Conservation (phyloP, 2,329 filamentous ascomycete species). For the Ophiostoma novo-ulmi region DNA sequence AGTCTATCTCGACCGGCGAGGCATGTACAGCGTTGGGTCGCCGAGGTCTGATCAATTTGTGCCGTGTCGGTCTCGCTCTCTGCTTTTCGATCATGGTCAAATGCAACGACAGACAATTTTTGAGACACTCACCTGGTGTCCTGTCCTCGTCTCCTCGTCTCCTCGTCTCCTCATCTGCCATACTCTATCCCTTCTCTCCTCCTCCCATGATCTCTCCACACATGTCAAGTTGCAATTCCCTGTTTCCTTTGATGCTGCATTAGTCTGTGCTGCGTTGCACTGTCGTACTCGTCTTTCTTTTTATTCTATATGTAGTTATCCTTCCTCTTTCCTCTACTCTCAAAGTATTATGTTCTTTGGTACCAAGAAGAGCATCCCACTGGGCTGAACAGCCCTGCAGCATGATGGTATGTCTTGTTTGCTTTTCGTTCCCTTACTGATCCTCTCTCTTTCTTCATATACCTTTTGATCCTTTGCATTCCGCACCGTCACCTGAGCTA, state of each 20-base stretch:
- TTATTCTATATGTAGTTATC: not conserved
- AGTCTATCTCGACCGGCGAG: not conserved
- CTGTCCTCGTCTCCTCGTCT: not conserved
- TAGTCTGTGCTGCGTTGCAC: constrained; percentile 5
- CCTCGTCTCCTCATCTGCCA: not conserved
- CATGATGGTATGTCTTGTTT: not conserved
- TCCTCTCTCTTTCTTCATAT: not conserved
- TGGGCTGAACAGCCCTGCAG: constrained; percentile 11
- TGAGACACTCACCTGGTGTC: not conserved
- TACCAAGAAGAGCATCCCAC: not conserved
- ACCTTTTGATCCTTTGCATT: not conserved
- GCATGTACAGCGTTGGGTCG: not conserved
- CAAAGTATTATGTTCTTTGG: not conserved
- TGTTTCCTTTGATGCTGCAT: constrained; percentile 5
- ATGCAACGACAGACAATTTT: not conserved
- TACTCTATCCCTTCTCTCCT: not conserved
- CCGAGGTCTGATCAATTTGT: not conserved
- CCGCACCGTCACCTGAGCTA: not conserved
- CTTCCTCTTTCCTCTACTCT: not conserved
- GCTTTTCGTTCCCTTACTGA: not conserved
- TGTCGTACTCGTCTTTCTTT: not conserved
- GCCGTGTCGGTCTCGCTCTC: not conserved
- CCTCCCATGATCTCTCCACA: constrained; percentile 1
- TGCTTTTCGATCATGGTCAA: not conserved
- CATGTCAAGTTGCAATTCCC: constrained; percentile 2